Evolutionary conservation across 805 yeast genomes (phyloP).

Genomic region (Zygotorulaspora chibaensis): DNA sequence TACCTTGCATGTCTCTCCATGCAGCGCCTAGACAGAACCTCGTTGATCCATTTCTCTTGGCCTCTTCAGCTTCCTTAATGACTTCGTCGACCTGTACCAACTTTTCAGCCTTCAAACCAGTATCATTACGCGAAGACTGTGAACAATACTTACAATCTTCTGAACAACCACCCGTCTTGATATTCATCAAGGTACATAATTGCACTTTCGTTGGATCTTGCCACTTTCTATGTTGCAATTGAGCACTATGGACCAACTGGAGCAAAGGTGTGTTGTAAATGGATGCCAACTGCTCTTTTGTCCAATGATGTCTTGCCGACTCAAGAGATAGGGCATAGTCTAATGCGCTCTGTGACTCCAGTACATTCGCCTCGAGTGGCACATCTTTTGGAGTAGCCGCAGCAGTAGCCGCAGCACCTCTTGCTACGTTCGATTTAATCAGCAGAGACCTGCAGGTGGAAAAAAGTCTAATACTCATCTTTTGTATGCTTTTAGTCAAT

Average conservation of each 20-base stretch:
- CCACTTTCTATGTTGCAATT: constrained; percentile 58
- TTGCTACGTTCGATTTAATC: constrained; percentile 9
- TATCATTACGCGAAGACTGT: constrained; percentile 63
- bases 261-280: constrained; percentile 64
- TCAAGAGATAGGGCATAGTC: constrained; percentile 32
- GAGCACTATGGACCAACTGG: constrained; percentile 57
- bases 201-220: constrained; percentile 71
- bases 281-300: constrained; percentile 52
- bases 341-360: constrained; percentile 7
- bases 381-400: constrained; percentile 2
- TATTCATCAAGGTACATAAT: constrained; percentile 67
- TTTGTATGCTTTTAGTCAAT: too few relatives aligned
- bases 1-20: constrained; percentile 80
- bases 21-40: constrained; percentile 86
- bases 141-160: constrained; percentile 83
- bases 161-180: constrained; percentile 77
- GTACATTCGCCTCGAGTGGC: neutral
- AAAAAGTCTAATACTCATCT: constrained; percentile 8
- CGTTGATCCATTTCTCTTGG: constrained; percentile 67
- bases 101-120: constrained; percentile 69
- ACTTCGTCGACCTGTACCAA: constrained; percentile 60
- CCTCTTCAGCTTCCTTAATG: constrained; percentile 55
- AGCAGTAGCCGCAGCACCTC: constrained; percentile 12
- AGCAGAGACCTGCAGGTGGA: constrained; percentile 4
- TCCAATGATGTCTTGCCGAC: constrained; percentile 46